A percentile compares a stretch with the other conserved stretches of the same genome.
These are phyloP conservation scores for Cutaneotrichosporon dermatis DNA, from an alignment of 1,284 basidiomycete species.

Conservation along the genomic window DNA sequence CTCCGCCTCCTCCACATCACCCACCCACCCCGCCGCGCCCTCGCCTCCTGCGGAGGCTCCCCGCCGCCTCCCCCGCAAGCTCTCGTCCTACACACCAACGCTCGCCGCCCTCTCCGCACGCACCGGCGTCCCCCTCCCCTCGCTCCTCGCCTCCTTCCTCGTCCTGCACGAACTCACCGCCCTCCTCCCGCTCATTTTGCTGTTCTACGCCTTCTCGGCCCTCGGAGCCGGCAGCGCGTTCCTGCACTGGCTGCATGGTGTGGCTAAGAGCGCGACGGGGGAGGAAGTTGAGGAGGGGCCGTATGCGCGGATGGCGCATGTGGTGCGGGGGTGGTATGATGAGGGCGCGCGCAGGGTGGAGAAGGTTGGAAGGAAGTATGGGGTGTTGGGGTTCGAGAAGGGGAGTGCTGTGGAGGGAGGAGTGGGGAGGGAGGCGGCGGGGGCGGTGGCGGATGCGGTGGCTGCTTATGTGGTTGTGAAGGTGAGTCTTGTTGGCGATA, in stretches of 20 bases:
- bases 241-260: slow-evolving; percentile 49
- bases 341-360: slow-evolving; percentile 70
- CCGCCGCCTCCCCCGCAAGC: slow-evolving; percentile 10
- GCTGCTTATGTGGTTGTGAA: slow-evolving; percentile 81
- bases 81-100: slow-evolving; percentile 29
- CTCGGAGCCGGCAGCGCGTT: slow-evolving; percentile 68
- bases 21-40: neutral
- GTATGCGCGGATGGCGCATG: slow-evolving; percentile 44
- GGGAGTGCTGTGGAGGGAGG: slow-evolving; percentile 5
- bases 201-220: slow-evolving; percentile 68
- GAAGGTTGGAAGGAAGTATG: slow-evolving; percentile 70
- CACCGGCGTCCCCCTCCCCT: slow-evolving; percentile 59
- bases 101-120: slow-evolving; percentile 29
- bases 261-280: slow-evolving; percentile 1
- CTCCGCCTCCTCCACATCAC: neutral
- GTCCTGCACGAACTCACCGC: slow-evolving; percentile 86
- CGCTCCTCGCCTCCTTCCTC: slow-evolving; percentile 72
- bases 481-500: too few relatives aligned
- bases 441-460: slow-evolving; percentile 54
- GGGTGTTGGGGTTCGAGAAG: slow-evolving; percentile 73
- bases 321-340: slow-evolving; percentile 59
- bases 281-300: slow-evolving; percentile 9
- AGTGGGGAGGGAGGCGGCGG: slow-evolving; percentile 23
- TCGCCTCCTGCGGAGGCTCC: neutral
- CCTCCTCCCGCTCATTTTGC: slow-evolving; percentile 65